These are phyloP conservation scores for Alloteropsis angusta DNA, from an alignment of 202 grass and related monocot species.

Conservation along the genomic window DNA sequence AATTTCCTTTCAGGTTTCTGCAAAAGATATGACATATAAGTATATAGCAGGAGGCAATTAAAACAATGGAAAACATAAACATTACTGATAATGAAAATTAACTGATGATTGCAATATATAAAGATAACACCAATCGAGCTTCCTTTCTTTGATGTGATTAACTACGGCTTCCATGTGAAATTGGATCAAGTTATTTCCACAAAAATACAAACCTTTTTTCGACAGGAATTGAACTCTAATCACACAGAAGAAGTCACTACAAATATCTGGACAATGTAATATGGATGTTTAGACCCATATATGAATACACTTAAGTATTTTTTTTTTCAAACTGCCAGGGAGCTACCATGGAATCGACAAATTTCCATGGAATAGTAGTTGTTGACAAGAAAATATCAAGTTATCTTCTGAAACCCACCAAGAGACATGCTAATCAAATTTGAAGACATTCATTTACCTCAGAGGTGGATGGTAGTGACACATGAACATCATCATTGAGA, in stretches of 20 bases:
- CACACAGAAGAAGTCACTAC: neutral
- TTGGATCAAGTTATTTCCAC: neutral
- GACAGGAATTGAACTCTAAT: neutral
- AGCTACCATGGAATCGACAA: too few relatives aligned
- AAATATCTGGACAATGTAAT: neutral
- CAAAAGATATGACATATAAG: constrained; percentile 20
- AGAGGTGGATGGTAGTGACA: constrained; percentile 59
- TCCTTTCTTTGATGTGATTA: constrained; percentile 6
- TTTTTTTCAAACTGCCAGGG: neutral
- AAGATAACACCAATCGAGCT: neutral
- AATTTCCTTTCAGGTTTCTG: constrained; percentile 90
- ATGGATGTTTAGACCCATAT: neutral
- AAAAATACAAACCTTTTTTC: neutral
- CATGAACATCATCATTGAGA: constrained; percentile 61
- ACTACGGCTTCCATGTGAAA: neutral
- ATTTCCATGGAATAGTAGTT: neutral
- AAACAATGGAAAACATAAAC: constrained; percentile 7
- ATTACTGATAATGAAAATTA: neutral
- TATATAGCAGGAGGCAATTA: constrained; percentile 17
- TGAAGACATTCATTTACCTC: constrained; percentile 54
- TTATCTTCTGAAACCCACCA: neutral
- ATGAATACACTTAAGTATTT: neutral
- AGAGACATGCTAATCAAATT: constrained; percentile 16
- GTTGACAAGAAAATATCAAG: neutral
- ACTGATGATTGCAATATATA: constrained; percentile 13